Evolutionary conservation across 2,329 filamentous ascomycete species (phyloP), one percentile per base, ranked within the genome.

Genomic region (Dactylellina leptospora): DNA sequence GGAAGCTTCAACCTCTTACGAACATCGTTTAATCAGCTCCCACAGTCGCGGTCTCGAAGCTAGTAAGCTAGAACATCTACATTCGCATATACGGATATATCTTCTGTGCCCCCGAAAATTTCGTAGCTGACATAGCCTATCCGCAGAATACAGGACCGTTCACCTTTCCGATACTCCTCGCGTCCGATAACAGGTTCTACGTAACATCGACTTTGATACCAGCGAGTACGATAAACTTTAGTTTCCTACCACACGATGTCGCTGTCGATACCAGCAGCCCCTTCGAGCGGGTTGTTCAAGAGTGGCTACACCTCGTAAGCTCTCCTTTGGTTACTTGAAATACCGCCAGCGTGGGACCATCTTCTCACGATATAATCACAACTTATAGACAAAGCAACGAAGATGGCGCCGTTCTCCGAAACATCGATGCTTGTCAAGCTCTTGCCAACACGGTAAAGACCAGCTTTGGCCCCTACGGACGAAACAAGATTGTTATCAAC

Each of bases 401-500:
- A 88, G 95, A 99, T 90, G 95, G 95, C 80, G 96, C 95, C 76
- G 93, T 99, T 76, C 86, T 97, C 76, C 92, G 95, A 79, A 99
- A 99, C 82, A 97, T 99, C 82, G 96, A 99, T 80, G 95, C 96
- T 80, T 99, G 95, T 84, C 88, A 93, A 75, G 91, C 95, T 76
- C 97, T 99, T 81, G 88, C 95, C 69, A 91, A 90, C 78, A 99
- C 95, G 56, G 95, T 99, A 53, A 92, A 96, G 84, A 97, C 95
- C 64, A 97, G 95, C 47, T 86, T 99, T 33, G 96, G 95, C 56
- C 95, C 95, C 72, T 97, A 96, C 82, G 95, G 95, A 79, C 91
- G 95, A 82, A 99, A 99, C 85, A 99, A 99, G 85, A 93, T 99
- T 79, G 92, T 99, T 83, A 97, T 99, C 85, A 99, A 99, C 85